Evolutionary conservation across 208 protist species (phyloP), one percentile per base, ranked within the genome.

Genomic region (Acanthamoeba divionensis): DNA sequence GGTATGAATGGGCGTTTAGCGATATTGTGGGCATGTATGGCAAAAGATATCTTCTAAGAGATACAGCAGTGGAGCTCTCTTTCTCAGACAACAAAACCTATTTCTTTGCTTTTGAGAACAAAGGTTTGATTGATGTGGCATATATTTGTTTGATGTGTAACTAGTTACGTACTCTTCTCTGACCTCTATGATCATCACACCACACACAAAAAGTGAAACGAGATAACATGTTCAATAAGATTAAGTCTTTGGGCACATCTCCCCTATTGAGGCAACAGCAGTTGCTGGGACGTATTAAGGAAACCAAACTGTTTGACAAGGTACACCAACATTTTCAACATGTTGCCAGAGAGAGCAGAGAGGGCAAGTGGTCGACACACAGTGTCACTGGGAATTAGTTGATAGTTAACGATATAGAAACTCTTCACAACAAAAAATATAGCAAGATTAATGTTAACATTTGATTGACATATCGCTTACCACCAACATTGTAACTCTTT

Each of bases 1-100:
- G 73, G 3, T 65, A 65, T 44, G 54, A 86, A 44, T 86, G 77
- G 77, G 18, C 77, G n/a, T 44, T 86, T n/a, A 21, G 52, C 52
- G 54, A 86, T 21, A 48, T 86, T 29, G 52, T 86, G 18, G 77
- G 77, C 18, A 86, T 86, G 47, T 86, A 86, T 44, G 77, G 52
- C 10, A 26, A 55, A 38, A 48, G 77, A n/a, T 65, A 86, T 41
- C 54, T 86, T n/a, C 54, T 86, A 0, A 90, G 92, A 31, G 94
- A 96, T 60, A 97, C 92, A 57, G 97, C 94, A 24, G 79, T 98
- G 50, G 97, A 98, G 92, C 54, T 98, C 31, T 98, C 96, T 94
- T 95, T 97, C 44, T 89, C 91, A 9, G 94, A 97, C 92, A 93
- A 95, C 21, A 91, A 91, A 52, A 97, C 95, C 90, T 94, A 95